Base-by-base conservation (phyloP, 169 alveolate genomes). In the Eimeria praecox region DNA sequence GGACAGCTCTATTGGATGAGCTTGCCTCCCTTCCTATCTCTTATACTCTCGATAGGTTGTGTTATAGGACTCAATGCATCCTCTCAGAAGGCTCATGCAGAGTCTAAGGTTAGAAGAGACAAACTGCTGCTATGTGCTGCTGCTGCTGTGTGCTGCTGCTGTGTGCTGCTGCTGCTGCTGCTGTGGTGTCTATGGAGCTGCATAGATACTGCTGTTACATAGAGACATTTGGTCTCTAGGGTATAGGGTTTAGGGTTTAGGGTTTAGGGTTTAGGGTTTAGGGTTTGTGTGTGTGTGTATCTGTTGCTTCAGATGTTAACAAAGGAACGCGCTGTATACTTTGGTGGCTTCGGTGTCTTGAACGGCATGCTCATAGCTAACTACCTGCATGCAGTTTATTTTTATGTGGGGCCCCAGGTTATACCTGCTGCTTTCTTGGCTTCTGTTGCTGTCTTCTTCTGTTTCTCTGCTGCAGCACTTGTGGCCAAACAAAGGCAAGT, bases 401-500 rank as follows among this genome's bases (percentile, higher is more conserved):
- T 56, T 18, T 80, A 80, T 49, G 40, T 91, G 35, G 85, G 85
- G 33, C 90, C 95, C 6, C 66, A 54, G 16, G 85, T 91, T 24
- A 40, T 91, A 18, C 95, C 95, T 24, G 64, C 95, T 22, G 95
- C 95, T 12, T 91, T 91, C 82, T 54, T 91, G 9, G 91, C 85
- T 16, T 91, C 95, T 59, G 87, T 91, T 52, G 95, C 87, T 14
- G 33, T 91, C 80, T 91, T 91, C 95, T 69, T 69, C 64, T 91
- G 90, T 27, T 85, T 91, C 69, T 91, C 95, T 24, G 95, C 95
- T 10, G 95, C 95, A 12, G 95, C 95, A 6, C 69, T 91, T 35
- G 77, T 91, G 35, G 59, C 95, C 66, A 73, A 77, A 20, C 80
- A 91, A 49, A 49, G 95, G 95, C 56, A n/a, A 5, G 73, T 20